These are phyloP conservation scores for Calonectria ilicicola DNA, from an alignment of 2,329 filamentous ascomycete species.

Conservation along the genomic window DNA sequence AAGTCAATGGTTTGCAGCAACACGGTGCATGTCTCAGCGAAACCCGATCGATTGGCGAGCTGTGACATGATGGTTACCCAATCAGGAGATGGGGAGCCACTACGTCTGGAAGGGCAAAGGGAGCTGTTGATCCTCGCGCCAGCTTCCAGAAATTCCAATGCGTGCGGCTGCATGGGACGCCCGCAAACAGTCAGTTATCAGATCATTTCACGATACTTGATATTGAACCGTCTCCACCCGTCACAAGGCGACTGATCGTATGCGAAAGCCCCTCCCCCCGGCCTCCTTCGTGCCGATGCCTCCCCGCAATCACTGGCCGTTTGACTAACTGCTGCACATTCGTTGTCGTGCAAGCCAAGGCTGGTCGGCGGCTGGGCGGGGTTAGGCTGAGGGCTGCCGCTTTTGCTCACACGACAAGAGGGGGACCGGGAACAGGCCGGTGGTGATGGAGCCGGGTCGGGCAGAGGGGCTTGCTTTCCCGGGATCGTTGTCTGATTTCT, in stretches of 20 bases:
- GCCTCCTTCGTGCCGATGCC: background rate
- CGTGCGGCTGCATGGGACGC: background rate
- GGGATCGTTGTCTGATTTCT: background rate
- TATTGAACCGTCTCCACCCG: background rate
- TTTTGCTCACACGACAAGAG: background rate
- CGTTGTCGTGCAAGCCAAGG: background rate
- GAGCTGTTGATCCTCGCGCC: slow-evolving; percentile 5
- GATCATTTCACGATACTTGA: slow-evolving; percentile 17
- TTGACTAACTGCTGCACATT: background rate
- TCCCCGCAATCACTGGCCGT: slow-evolving; percentile 16
- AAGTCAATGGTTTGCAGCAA: background rate
- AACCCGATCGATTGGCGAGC: slow-evolving; percentile 26
- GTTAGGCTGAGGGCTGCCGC: slow-evolving; percentile 16
- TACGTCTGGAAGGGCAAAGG: background rate
- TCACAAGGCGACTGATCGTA: slow-evolving; percentile 16
- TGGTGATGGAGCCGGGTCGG: background rate
- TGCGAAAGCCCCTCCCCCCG: background rate
- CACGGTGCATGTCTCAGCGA: background rate
- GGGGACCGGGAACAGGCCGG: slow-evolving; percentile 28
- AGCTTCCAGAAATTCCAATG: background rate
- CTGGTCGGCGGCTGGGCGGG: slow-evolving; percentile 3
- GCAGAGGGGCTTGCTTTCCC: background rate
- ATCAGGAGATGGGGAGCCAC: background rate
- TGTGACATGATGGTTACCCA: background rate
- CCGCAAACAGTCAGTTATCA: slow-evolving; percentile 20